Evolutionary conservation across 2,329 filamentous ascomycete genomes (phyloP).

Genomic region (Beauveria scarabaeidicola): DNA sequence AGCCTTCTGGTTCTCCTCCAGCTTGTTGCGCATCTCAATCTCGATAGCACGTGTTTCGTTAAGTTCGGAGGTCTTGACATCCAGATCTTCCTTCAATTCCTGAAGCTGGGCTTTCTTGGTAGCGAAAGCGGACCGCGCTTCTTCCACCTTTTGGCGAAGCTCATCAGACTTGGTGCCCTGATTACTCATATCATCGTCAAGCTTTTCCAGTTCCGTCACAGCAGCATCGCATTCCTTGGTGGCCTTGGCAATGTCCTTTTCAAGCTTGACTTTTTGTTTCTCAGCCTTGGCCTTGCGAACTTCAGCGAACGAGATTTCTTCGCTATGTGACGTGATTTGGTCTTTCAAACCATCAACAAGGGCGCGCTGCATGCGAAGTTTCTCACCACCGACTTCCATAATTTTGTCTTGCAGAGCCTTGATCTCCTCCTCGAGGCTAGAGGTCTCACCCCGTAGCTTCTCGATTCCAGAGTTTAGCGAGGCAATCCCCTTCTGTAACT

Average conservation of each 20-base stretch:
- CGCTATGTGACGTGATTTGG: constrained; percentile 70
- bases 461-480: constrained; percentile 70
- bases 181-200: constrained; percentile 69
- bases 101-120: constrained; percentile 74
- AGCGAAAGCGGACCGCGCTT: constrained; percentile 70
- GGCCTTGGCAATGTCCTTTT: constrained; percentile 72
- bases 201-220: constrained; percentile 61
- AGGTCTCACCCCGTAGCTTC: constrained; percentile 74
- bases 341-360: constrained; percentile 86
- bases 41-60: constrained; percentile 84
- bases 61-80: constrained; percentile 75
- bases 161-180: constrained; percentile 70
- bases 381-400: constrained; percentile 95
- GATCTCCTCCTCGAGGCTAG: constrained; percentile 86
- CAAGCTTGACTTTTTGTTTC: constrained; percentile 80
- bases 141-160: constrained; percentile 64
- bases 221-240: constrained; percentile 69
- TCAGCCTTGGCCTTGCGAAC: constrained; percentile 86
- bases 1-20: constrained; percentile 91
- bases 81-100: constrained; percentile 72
- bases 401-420: constrained; percentile 91
- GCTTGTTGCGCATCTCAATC: constrained; percentile 97
- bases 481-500: constrained; percentile 69
- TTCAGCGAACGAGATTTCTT: constrained; percentile 78
- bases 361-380: constrained; percentile 78